Evolutionary conservation across 2,329 filamentous ascomycete genomes (phyloP).

Genomic region (Macrophomina tecta): DNA sequence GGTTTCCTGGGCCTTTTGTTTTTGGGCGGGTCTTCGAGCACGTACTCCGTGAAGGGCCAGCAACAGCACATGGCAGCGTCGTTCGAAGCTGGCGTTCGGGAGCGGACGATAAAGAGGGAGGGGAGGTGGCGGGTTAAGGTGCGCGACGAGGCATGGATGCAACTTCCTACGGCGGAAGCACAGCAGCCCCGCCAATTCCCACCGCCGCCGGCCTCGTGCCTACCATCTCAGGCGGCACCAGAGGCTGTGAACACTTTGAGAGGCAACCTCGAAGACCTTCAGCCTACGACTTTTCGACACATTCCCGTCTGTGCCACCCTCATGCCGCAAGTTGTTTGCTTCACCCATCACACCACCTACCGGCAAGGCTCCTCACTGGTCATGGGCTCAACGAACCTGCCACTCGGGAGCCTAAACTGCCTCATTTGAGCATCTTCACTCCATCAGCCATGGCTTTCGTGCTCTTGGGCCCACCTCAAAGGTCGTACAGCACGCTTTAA

Average conservation of each 20-base stretch:
- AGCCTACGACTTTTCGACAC: conserved; percentile 16
- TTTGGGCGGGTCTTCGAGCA: conserved; percentile 20
- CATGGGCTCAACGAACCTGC: too few species aligned
- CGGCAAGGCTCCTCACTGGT: not conserved
- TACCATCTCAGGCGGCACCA: not conserved
- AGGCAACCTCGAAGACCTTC: not conserved
- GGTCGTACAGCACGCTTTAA: too few species aligned
- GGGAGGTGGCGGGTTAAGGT: not conserved
- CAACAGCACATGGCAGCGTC: conserved; percentile 11
- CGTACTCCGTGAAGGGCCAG: conserved; percentile 24
- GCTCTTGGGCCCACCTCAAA: too few species aligned
- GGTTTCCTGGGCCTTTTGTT: not conserved
- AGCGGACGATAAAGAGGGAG: not conserved
- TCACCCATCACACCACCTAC: not conserved
- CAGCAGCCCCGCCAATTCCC: not conserved
- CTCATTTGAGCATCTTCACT: too few species aligned
- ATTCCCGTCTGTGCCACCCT: conserved; percentile 10
- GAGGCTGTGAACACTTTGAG: not conserved
- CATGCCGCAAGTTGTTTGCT: conserved; percentile 8
- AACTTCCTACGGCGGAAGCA: not conserved
- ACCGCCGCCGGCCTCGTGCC: not conserved
- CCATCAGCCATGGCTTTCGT: too few species aligned
- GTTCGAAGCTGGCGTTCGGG: not conserved
- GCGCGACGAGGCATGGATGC: not conserved
- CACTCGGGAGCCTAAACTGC: too few species aligned